A percentile compares a stretch with the other conserved stretches of the same genome.
phyloP scores from a whole-genome alignment of 768 basidiomycete species.

The Kwoniella europaea region DNA sequence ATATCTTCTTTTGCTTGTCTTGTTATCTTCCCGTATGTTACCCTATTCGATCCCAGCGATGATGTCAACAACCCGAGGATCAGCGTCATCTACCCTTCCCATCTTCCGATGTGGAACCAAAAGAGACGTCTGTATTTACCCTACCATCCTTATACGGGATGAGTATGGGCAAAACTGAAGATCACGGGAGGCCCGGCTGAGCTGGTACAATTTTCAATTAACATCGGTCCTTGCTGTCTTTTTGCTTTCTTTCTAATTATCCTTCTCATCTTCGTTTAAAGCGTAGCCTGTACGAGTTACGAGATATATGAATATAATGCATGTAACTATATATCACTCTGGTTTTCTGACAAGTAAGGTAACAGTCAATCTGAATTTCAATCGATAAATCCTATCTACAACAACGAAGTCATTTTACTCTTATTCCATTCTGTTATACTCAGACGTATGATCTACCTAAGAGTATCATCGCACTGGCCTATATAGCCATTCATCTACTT shows the following conservation, averaged over 20 bases:
- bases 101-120: neutral
- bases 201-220: too few relatives aligned
- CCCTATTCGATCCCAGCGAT: constrained; percentile 33
- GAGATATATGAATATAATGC: neutral
- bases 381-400: neutral
- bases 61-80: constrained; percentile 53
- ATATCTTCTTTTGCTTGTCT: neutral
- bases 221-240: too few relatives aligned
- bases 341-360: too few relatives aligned
- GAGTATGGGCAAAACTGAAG: constrained; percentile 40
- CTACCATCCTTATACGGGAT: constrained; percentile 5
- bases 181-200: constrained; percentile 55
- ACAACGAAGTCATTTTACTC: neutral
- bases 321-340: neutral
- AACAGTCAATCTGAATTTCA: neutral
- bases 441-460: too few relatives aligned
- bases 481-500: neutral
- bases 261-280: too few relatives aligned
- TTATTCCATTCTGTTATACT: neutral
- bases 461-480: too few relatives aligned
- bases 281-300: too few relatives aligned
- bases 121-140: constrained; percentile 34
- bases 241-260: too few relatives aligned
- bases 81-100: constrained; percentile 10
- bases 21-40: neutral